Evolutionary conservation across 2,329 filamentous ascomycete species (phyloP).

Genomic region (Colletotrichum eleusines): DNA sequence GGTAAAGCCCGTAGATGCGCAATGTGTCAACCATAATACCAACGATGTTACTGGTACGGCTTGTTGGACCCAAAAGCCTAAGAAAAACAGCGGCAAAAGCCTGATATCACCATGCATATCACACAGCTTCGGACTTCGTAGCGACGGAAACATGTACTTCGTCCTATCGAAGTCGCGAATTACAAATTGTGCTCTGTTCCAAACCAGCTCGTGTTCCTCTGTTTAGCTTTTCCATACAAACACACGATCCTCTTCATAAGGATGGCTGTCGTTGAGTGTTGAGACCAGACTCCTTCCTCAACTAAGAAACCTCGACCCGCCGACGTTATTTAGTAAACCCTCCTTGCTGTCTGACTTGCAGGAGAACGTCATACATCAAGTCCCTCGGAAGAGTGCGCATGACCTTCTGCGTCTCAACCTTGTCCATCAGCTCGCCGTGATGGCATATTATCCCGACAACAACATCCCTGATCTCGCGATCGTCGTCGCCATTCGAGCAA

Average conservation of each 20-base stretch:
- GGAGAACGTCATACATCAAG: constrained; percentile 30
- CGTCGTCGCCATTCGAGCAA: constrained; percentile 16
- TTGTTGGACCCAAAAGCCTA: background rate
- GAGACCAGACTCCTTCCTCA: accelerated
- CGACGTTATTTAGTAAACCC: background rate
- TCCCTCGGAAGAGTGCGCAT: constrained; percentile 32
- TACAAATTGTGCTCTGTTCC: background rate
- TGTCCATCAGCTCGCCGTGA: constrained; percentile 28
- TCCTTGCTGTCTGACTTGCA: constrained; percentile 22
- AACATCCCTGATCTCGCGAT: constrained; percentile 30
- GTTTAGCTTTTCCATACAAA: background rate
- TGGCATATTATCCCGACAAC: constrained; percentile 30
- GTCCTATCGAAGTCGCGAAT: background rate
- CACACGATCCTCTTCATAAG: background rate
- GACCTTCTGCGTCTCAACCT: constrained; percentile 23
- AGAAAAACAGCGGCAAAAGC: background rate
- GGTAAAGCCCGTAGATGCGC: too few species aligned
- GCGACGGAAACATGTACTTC: background rate
- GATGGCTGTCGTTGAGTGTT: background rate
- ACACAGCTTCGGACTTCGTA: background rate
- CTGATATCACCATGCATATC: background rate
- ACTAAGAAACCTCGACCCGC: too few species aligned
- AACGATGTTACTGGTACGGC: background rate
- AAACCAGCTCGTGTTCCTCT: background rate
- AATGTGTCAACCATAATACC: background rate